A percentile compares a stretch with the other conserved stretches of the same genome.
phyloP scores from a whole-genome alignment of 129 eudicot genomes.

The Flaveria bidentis region DNA sequence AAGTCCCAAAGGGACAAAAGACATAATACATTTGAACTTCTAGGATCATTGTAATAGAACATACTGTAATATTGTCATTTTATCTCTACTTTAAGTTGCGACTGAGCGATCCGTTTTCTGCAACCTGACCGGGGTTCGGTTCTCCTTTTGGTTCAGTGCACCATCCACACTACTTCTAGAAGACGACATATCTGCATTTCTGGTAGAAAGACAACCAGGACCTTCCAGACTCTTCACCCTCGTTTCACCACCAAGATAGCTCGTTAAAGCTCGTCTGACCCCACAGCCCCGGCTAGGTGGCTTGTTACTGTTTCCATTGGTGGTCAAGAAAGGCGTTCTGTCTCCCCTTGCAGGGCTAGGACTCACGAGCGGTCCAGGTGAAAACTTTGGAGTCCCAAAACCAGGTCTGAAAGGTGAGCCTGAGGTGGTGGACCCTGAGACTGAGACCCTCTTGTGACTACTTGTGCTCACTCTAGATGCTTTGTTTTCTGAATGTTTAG shows the following conservation, averaged over 20 bases:
- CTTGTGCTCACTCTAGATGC: constrained; percentile 48
- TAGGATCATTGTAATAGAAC: constrained; percentile 19
- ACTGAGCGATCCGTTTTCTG: constrained; percentile 34
- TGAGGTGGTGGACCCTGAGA: constrained; percentile 40
- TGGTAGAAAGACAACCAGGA: constrained; percentile 40
- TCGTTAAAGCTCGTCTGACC: constrained; percentile 74
- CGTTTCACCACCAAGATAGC: constrained; percentile 81
- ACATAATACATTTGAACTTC: constrained; percentile 42
- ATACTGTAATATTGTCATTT: constrained; percentile 15
- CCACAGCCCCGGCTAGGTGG: constrained; percentile 75
- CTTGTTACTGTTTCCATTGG: constrained; percentile 46
- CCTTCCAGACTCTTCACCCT: constrained; percentile 65
- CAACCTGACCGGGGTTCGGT: constrained; percentile 37
- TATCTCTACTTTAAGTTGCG: constrained; percentile 1
- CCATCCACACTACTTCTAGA: constrained; percentile 37
- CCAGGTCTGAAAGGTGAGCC: constrained; percentile 72
- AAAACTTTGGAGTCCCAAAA: constrained; percentile 61
- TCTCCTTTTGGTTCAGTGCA: constrained; percentile 42
- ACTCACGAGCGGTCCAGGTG: constrained; percentile 58
- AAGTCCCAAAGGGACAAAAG: constrained; percentile 56
- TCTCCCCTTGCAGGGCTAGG: constrained; percentile 84
- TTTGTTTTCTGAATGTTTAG: constrained; percentile 63
- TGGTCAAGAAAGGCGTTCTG: constrained; percentile 62
- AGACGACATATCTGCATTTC: constrained; percentile 33
- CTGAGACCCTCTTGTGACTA: constrained; percentile 64